Evolutionary conservation across 352 stramenopile species (phyloP).

Genomic region (Phytopythium aichiense): DNA sequence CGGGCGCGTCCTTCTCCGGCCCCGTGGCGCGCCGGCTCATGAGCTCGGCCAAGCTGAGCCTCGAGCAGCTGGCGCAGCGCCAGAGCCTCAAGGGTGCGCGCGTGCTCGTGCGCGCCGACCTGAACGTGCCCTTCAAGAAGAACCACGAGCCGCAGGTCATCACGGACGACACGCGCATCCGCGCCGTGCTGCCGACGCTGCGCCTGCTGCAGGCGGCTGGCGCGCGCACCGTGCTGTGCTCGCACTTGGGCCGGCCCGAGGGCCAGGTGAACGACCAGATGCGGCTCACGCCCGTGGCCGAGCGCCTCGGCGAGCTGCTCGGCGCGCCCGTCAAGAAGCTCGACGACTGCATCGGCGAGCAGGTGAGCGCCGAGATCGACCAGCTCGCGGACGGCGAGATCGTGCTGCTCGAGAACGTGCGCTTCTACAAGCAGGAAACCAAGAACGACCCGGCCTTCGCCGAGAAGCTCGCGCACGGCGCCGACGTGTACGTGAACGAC

Average conservation of each 20-base stretch:
- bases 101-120: slow-evolving; percentile 97
- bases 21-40: slow-evolving; percentile 9
- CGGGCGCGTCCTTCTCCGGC: background rate
- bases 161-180: slow-evolving; percentile 96
- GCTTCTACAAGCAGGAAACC: slow-evolving; percentile 90
- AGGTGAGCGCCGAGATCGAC: slow-evolving; percentile 81
- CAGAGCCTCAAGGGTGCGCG: slow-evolving; percentile 92
- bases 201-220: slow-evolving; percentile 90
- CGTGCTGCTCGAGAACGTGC: slow-evolving; percentile 91
- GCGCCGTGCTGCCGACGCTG: slow-evolving; percentile 93
- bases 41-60: slow-evolving; percentile 48
- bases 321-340: slow-evolving; percentile 90
- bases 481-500: slow-evolving; percentile 98
- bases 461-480: slow-evolving; percentile 86
- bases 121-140: slow-evolving; percentile 98
- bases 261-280: slow-evolving; percentile 79
- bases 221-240: slow-evolving; percentile 97
- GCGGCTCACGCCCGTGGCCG: slow-evolving; percentile 90
- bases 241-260: slow-evolving; percentile 97
- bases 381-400: slow-evolving; percentile 90
- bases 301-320: slow-evolving; percentile 92
- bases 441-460: slow-evolving; percentile 77
- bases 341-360: slow-evolving; percentile 93
- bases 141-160: slow-evolving; percentile 89
- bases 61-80: slow-evolving; percentile 58